Base-by-base conservation (phyloP, 23 red algal genomes). In the Gracilaria gracilis region DNA sequence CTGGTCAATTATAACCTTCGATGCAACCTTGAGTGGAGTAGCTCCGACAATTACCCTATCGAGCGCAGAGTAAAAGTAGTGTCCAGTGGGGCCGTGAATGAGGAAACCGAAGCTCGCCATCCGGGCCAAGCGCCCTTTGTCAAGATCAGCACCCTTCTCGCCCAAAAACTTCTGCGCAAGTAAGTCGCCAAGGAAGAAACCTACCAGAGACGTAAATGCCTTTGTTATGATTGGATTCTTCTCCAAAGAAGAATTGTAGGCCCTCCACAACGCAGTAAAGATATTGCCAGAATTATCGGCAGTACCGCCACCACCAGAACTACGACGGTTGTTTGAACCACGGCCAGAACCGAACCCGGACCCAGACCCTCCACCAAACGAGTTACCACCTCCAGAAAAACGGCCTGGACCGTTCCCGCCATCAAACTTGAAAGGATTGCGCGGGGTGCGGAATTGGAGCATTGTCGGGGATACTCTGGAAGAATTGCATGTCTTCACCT, bases 11-110 rank as follows among this genome's bases (percentile, higher is more conserved):
- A 91, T 89, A 40, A 98, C 96, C 67, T 98, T 98, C 35, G 79
- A 81, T 42, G 89, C 96, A 67, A 98, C 93, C 75, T 98, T 92
- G 58, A 84, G 61, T 38, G 93, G 89, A 36, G 88, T 80, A 46
- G 88, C 95, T 21, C 96, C 96, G 48, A 83, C 84, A 42, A 98
- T 95, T 28, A 82, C 29, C 39, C 86, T 76, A 80, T 98, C 96
- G 34, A 95, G 71, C 23, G 67, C 53, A 19, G 74, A 82, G 80
- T 98, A 98, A 57, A 87, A 98, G 27, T 94, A 90, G 80, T 98
- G 96, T 46, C 96, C 96, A 35, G 93, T 95, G 4, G 96, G 85
- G 35, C 96, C 96, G 85, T 98, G 96, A 80, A 98, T 89, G 39
- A 98, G 80, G 58, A 95, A 95, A 53, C 96, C 96, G 76, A 98